Evolutionary conservation across 2,329 filamentous ascomycete species (phyloP), one percentile per base, ranked within the genome.

Genomic region (Cercospora canescens): DNA sequence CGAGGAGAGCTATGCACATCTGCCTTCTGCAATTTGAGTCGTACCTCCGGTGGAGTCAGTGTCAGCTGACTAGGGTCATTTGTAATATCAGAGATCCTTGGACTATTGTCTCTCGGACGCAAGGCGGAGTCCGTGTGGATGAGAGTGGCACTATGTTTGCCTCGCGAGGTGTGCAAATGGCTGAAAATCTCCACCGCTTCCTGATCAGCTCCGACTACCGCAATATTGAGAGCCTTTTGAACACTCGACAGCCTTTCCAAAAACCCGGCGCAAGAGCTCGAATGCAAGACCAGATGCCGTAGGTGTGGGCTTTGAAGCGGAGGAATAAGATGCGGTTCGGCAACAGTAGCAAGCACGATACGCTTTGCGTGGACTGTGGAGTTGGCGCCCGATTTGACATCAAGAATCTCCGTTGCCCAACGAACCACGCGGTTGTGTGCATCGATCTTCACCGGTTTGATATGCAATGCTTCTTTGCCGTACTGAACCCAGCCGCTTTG

Each of bases 161-260:
- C 69, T 18, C 67, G 66, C 5, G 66, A 60, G 9, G 62, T 63
- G 54, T 70, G 67, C 16, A 74, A 30, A 26, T 73, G 67, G 52
- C 72, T 64, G 37, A 73, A 73, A 9, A 73, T 57, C 41, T 73
- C 71, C 1, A 67, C 71, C 3, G 72, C 70, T 64, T 72, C 69
- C 56, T 73, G 71, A 34, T 70, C 65, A 5, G 67, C 64, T n/a
- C 72, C 72, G 26, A 74, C 61, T 8, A 74, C 66, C 6, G 72
- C 72, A 3, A 74, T 70, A 54, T 69, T 69, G 11, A 70, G 45
- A 14, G 66, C 55, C 54, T 64, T 57, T 50, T 64, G 52, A 14
- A 67, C 50, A 32, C 60, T 60, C 24, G 52, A 58, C 21, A 71
- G 26, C 30, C 60, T 72, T 58, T 70, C 56, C 32, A 73, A 32